Percentiles rank a stretch among this genome's conserved stretches.
Conservation (phyloP, 2,329 filamentous ascomycete species). For the Helotiales sp. region DNA sequence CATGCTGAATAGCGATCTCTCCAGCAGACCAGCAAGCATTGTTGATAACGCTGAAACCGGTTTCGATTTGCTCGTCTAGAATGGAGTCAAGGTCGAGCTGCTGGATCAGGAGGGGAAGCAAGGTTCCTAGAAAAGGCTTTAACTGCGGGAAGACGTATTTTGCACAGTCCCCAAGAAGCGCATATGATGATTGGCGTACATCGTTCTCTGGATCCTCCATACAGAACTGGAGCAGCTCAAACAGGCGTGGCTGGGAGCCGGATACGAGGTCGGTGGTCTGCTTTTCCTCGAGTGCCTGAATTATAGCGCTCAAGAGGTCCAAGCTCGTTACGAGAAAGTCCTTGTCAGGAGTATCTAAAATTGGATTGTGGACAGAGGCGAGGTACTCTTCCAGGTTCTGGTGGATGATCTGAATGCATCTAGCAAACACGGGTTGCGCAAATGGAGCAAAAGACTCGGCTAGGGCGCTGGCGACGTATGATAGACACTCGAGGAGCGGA, state of each 20-base stretch:
- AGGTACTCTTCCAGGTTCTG: constrained; percentile 84
- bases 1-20: constrained; percentile 84
- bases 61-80: constrained; percentile 80
- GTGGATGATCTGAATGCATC: constrained; percentile 91
- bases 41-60: constrained; percentile 90
- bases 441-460: constrained; percentile 83
- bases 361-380: constrained; percentile 68
- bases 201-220: constrained; percentile 92
- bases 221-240: constrained; percentile 87
- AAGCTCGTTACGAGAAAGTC: constrained; percentile 96
- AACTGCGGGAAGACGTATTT: constrained; percentile 89
- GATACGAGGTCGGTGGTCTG: constrained; percentile 79
- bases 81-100: constrained; percentile 84
- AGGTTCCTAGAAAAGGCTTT: constrained; percentile 70
- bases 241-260: constrained; percentile 80
- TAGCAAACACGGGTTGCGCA: constrained; percentile 81
- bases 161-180: constrained; percentile 90
- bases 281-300: constrained; percentile 80
- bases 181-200: constrained; percentile 94
- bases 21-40: constrained; percentile 98
- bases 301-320: constrained; percentile 89
- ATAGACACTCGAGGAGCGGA: constrained; percentile 92
- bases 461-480: constrained; percentile 89
- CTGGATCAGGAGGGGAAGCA: constrained; percentile 82
- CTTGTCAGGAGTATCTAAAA: constrained; percentile 83